Evolutionary conservation across 148 eudicot species (phyloP).

Genomic region (Agrostemma githago): DNA sequence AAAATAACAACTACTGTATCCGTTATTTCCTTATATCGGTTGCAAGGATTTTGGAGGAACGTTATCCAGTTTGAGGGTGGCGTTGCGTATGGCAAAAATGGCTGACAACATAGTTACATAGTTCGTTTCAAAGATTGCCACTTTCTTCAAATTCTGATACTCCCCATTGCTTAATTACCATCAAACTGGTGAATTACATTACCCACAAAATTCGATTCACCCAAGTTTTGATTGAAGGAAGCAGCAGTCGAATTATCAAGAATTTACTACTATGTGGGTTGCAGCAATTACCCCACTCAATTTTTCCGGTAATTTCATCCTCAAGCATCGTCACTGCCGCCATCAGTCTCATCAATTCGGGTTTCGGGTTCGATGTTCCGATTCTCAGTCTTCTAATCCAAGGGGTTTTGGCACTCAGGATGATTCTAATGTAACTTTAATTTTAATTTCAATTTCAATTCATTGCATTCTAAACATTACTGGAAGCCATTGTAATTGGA

Average conservation of each 20-base stretch:
- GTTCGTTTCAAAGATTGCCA: neutral
- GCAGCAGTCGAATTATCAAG: neutral
- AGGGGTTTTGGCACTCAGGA: slow-evolving; percentile 12
- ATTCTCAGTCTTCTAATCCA: slow-evolving; percentile 11
- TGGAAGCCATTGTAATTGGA: neutral
- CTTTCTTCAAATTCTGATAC: neutral
- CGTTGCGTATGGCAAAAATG: too few relatives aligned
- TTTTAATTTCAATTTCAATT: neutral
- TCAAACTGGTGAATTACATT: neutral
- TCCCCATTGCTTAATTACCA: neutral
- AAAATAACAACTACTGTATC: too few relatives aligned
- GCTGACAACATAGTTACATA: too few relatives aligned
- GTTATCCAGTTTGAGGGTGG: too few relatives aligned
- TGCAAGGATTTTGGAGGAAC: too few relatives aligned
- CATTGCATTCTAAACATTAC: neutral
- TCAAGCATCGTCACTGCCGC: neutral
- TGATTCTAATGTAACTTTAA: slow-evolving; percentile 7
- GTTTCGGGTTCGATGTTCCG: slow-evolving; percentile 13
- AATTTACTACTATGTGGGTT: slow-evolving; percentile 14
- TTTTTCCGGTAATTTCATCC: slow-evolving; percentile 12
- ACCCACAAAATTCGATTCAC: neutral
- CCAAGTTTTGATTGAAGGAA: neutral
- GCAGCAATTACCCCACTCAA: slow-evolving; percentile 8
- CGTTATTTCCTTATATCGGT: too few relatives aligned
- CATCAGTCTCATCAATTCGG: neutral